phyloP scores from a whole-genome alignment of 2,329 filamentous ascomycete species.

The Clonostachys rhizophaga region DNA sequence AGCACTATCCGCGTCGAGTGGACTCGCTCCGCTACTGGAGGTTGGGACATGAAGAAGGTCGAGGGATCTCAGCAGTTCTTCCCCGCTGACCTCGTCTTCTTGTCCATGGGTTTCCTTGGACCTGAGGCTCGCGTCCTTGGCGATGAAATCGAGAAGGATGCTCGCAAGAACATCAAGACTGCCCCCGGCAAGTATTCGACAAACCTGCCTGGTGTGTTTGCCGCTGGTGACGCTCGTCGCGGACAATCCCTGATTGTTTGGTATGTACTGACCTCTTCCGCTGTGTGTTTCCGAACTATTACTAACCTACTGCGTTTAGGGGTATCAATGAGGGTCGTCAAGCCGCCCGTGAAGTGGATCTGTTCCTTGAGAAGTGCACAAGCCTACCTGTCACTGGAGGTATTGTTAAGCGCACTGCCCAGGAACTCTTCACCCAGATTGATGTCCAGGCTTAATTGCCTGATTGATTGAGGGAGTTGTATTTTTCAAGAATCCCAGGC shows the following conservation, averaged over 20 bases:
- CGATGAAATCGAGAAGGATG: slow-evolving; percentile 85
- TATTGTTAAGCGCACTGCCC: slow-evolving; percentile 79
- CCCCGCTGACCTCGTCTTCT: slow-evolving; percentile 87
- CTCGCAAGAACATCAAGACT: slow-evolving; percentile 95
- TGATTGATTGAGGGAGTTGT: too few species aligned
- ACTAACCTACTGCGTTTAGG: slow-evolving; percentile 34
- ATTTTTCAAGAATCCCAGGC: too few species aligned
- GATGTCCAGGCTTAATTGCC: not conserved
- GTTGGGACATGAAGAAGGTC: slow-evolving; percentile 98
- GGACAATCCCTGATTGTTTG: slow-evolving; percentile 96
- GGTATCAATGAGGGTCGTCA: slow-evolving; percentile 97
- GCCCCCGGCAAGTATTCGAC: slow-evolving; percentile 82
- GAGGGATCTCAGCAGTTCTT: slow-evolving; percentile 94
- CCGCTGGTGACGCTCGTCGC: slow-evolving; percentile 90
- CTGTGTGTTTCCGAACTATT: not conserved
- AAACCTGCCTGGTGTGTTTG: slow-evolving; percentile 84
- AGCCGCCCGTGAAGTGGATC: slow-evolving; percentile 85
- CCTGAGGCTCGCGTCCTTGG: slow-evolving; percentile 86
- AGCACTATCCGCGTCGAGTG: slow-evolving; percentile 94
- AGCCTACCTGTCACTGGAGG: slow-evolving; percentile 86
- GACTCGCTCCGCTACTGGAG: slow-evolving; percentile 83
- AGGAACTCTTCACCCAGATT: slow-evolving; percentile 53
- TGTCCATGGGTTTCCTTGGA: slow-evolving; percentile 97
- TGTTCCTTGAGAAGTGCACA: slow-evolving; percentile 77
- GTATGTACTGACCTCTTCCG: slow-evolving; percentile 40